phyloP scores from a whole-genome alignment of 2,329 filamentous ascomycete species.

The Fusarium liriodendri region DNA sequence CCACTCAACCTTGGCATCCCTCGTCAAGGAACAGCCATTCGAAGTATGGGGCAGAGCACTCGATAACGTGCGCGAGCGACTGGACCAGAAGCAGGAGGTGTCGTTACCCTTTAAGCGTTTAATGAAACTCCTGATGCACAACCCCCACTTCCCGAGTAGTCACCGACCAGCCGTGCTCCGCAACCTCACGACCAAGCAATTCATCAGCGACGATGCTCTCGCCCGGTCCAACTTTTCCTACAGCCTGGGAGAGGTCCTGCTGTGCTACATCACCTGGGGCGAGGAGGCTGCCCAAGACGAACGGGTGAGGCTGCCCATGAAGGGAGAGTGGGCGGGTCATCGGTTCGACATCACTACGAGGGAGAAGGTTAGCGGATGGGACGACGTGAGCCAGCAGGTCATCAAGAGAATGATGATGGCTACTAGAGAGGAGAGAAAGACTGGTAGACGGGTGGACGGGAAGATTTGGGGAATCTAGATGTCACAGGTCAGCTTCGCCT shows the following conservation, averaged over 20 bases:
- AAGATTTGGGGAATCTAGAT: background rate
- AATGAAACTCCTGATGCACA: background rate
- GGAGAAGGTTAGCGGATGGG: background rate
- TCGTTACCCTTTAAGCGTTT: background rate
- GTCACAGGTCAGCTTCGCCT: background rate
- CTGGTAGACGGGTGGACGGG: background rate
- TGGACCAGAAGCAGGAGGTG: background rate
- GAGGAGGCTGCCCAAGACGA: background rate
- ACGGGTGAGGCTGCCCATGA: background rate
- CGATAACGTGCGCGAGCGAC: background rate
- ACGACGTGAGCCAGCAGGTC: background rate
- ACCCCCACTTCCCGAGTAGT: background rate
- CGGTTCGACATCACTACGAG: conserved; percentile 9
- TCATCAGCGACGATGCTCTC: background rate
- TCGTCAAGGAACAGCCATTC: background rate
- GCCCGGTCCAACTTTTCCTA: background rate
- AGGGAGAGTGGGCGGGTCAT: background rate
- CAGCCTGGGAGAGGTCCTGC: conserved; percentile 7
- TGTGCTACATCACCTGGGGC: background rate
- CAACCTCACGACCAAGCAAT: conserved; percentile 20
- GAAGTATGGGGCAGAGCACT: background rate
- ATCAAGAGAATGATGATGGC: background rate
- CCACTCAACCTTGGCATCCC: background rate
- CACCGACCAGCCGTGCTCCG: conserved; percentile 8
- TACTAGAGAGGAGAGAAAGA: background rate